Base-by-base conservation (phyloP, 2,329 filamentous ascomycete species). In the Laburnicola sp. region DNA sequence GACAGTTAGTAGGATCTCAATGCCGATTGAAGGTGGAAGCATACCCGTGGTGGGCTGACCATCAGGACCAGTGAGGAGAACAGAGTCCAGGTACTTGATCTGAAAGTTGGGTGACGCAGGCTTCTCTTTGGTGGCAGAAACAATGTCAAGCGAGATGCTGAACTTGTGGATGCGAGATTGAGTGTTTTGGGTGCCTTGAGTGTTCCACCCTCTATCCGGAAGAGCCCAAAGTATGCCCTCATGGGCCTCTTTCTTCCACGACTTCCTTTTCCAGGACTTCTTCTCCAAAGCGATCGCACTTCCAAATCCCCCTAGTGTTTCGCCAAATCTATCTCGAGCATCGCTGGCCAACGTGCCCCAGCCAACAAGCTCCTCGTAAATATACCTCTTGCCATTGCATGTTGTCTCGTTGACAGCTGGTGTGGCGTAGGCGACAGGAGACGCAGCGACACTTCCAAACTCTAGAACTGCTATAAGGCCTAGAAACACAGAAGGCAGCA, bases 151-250 rank as follows among this genome's bases (percentile, higher is more conserved):
- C 1, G 76, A 78, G 41, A 90, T 74, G 43, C 75, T 67, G 66
- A 89, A 85, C 64, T 87, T 86, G 70, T 91, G 87, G 26, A 91
- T 78, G 30, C 87, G 80, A 2, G 81, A 79, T 57, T 88, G 82
- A 66, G 80, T 88, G 66, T 88, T 88, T 16, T 86, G 68, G 0
- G 86, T 89, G 58, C 6, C 86, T 59, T 88, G 75, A 0, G 86
- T 89, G 64, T 90, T 89, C 86, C 87, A 90, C 32, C 87, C 87
- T 53, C 86, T 78, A 63, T 89, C 86, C 1, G 87, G 86, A 11
- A 89, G 70, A 9, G 78, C 76, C 72, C 82, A 90, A 22, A 89
- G 64, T 3, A 81, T 78, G 11, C 85, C 87, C 2, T 78, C 77
- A 65, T 89, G 90, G 4, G 67, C 76, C 4, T 64, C 62, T 3